phyloP scores from a whole-genome alignment of 192 early-diverging fungal species.

The Backusella tuberculispora region DNA sequence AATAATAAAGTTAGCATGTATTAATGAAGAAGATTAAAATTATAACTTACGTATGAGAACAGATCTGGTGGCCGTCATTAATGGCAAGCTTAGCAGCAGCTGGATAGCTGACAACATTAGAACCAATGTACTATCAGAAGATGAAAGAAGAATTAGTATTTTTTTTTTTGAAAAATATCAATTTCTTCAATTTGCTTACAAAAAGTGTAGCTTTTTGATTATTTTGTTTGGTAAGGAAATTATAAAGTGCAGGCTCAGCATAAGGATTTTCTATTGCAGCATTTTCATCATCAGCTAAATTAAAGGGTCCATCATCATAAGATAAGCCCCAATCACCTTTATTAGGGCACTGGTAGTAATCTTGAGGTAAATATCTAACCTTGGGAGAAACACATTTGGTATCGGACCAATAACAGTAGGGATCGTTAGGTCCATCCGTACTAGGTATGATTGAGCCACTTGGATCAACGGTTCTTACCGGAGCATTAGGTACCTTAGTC shows the following conservation, averaged over 20 bases:
- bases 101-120: constrained; percentile 40
- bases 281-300: constrained; percentile 13
- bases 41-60: constrained; percentile 46
- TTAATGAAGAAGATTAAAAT: too few relatives aligned
- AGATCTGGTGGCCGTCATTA: constrained; percentile 57
- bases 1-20: too few relatives aligned
- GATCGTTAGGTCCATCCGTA: background rate
- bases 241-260: constrained; percentile 33
- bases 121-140: constrained; percentile 42
- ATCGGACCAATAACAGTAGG: constrained; percentile 26
- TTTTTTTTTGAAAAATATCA: too few relatives aligned
- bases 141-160: background rate
- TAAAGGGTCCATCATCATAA: constrained; percentile 33
- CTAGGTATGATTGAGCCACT: constrained; percentile 29
- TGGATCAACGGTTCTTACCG: constrained; percentile 14
- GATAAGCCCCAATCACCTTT: constrained; percentile 25
- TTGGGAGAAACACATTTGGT: constrained; percentile 28
- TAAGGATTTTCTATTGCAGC: constrained; percentile 5
- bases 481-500: constrained; percentile 29
- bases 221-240: constrained; percentile 20
- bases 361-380: constrained; percentile 31
- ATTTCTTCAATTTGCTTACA: background rate
- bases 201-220: constrained; percentile 21
- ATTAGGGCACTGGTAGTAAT: constrained; percentile 26
- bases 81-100: constrained; percentile 34